Evolutionary conservation across 179 eudicot species (phyloP).

Genomic region (Vitellaria paradoxa): DNA sequence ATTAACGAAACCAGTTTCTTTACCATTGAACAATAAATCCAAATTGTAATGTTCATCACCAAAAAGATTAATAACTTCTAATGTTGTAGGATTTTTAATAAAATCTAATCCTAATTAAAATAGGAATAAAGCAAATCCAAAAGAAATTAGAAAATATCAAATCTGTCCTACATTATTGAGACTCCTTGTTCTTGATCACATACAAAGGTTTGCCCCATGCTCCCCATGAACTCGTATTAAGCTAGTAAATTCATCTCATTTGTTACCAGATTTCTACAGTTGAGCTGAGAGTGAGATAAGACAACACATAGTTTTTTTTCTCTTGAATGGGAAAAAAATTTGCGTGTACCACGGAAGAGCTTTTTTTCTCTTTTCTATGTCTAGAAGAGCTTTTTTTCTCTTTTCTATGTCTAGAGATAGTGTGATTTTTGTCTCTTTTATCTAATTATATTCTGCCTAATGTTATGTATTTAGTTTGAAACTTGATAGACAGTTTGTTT

Average conservation of each 20-base stretch:
- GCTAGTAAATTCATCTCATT: too few species aligned
- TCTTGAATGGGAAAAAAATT: not conserved
- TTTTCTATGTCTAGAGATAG: not conserved
- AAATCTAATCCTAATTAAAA: too few species aligned
- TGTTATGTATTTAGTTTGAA: not conserved
- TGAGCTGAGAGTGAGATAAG: slow-evolving; percentile 16
- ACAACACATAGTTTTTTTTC: slow-evolving; percentile 2
- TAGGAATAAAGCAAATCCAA: too few species aligned
- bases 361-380: not conserved
- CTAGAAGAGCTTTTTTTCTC: too few species aligned
- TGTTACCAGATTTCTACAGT: slow-evolving; percentile 7
- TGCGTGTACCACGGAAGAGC: not conserved
- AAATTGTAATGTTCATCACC: too few species aligned
- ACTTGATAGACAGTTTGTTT: slow-evolving; percentile 15
- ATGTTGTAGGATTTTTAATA: too few species aligned
- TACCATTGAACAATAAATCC: too few species aligned
- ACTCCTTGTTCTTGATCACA: slow-evolving; percentile 88
- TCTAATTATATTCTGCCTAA: not conserved
- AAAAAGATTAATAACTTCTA: too few species aligned
- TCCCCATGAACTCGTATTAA: not conserved
- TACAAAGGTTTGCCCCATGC: slow-evolving; percentile 54
- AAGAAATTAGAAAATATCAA: too few species aligned
- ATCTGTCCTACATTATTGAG: too few species aligned
- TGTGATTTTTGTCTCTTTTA: not conserved
- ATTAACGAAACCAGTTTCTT: too few species aligned